Percentiles rank a stretch among this genome's conserved stretches.
Evolutionary conservation across 2,329 filamentous ascomycete species (phyloP).

Genomic region (Hyphodiscus sp.): DNA sequence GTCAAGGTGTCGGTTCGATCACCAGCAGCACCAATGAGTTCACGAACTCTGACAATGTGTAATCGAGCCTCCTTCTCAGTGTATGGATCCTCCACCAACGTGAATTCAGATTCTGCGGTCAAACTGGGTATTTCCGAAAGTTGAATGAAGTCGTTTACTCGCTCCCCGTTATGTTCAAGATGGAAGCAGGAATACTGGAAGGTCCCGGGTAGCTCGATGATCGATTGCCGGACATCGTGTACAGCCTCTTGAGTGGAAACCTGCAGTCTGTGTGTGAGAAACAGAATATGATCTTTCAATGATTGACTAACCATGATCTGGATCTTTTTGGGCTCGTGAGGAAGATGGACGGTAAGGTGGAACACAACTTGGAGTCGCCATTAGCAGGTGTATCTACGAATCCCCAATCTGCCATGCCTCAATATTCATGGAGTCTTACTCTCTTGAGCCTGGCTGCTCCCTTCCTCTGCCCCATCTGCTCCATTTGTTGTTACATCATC

Average conservation of each 20-base stretch:
- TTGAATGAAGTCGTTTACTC: constrained; percentile 92
- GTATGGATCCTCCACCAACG: constrained; percentile 87
- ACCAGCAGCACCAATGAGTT: constrained; percentile 87
- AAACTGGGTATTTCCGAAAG: constrained; percentile 83
- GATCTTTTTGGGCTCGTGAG: constrained; percentile 71
- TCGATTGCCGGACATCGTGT: constrained; percentile 92
- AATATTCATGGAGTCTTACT: constrained; percentile 19
- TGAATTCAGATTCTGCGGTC: constrained; percentile 68
- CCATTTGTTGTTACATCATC: constrained; percentile 21
- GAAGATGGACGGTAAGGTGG: constrained; percentile 70
- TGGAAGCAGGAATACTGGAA: constrained; percentile 99
- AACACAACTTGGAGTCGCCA: constrained; percentile 40
- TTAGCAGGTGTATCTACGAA: constrained; percentile 14
- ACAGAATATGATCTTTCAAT: not conserved
- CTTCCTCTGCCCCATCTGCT: constrained; percentile 21
- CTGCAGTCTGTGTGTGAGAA: constrained; percentile 35
- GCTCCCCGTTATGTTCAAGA: constrained; percentile 80
- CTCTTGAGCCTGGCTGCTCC: constrained; percentile 24
- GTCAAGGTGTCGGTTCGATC: constrained; percentile 82
- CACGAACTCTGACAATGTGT: constrained; percentile 83
- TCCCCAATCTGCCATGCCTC: not conserved
- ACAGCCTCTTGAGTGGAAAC: constrained; percentile 92
- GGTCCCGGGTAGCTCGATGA: constrained; percentile 86
- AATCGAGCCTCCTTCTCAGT: constrained; percentile 97
- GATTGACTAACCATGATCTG: constrained; percentile 64